phyloP scores from a whole-genome alignment of 2,329 filamentous ascomycete genomes.

The Gliomastix tumulicola region DNA sequence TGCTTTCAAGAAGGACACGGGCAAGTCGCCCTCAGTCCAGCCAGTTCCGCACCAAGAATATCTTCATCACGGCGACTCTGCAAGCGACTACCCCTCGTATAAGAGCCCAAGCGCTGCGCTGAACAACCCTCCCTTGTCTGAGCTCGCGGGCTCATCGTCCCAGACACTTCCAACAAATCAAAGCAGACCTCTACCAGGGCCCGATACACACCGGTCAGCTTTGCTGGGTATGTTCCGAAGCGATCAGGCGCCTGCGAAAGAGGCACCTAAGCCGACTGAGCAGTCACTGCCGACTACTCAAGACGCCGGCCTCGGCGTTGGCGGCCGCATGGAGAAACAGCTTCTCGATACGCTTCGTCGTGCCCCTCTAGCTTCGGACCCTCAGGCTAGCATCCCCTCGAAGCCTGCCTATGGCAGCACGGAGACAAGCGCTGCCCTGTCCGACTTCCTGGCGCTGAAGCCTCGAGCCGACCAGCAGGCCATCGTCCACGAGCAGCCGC shows the following conservation, averaged over 20 bases:
- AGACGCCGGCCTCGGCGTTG: slow-evolving; percentile 18
- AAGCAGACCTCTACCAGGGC: too few relatives aligned
- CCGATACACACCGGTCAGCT: slow-evolving; percentile 32
- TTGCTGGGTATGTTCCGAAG: slow-evolving; percentile 50
- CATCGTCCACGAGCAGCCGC: not conserved
- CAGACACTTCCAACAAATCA: not conserved
- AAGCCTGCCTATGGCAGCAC: too few relatives aligned
- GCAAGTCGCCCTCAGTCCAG: slow-evolving; percentile 7
- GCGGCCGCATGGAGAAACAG: not conserved
- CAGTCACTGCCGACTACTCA: too few relatives aligned
- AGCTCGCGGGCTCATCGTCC: slow-evolving; percentile 1
- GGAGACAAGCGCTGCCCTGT: slow-evolving; percentile 1
- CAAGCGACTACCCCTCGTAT: not conserved
- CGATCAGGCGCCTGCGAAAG: slow-evolving; percentile 9
- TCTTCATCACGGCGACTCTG: not conserved
- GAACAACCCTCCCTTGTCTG: slow-evolving; percentile 3
- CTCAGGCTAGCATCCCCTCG: not conserved
- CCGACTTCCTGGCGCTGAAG: slow-evolving; percentile 1
- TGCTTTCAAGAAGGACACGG: slow-evolving; percentile 29
- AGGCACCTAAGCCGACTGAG: not conserved
- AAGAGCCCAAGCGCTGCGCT: slow-evolving; percentile 1
- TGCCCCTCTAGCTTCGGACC: not conserved
- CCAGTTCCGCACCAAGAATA: slow-evolving; percentile 1
- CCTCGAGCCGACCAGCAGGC: not conserved
- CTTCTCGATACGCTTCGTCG: slow-evolving; percentile 1